A percentile compares a stretch with the other conserved stretches of the same genome.
Conservation (phyloP, 306 rosid species). For the Quercus aquifolioides region DNA sequence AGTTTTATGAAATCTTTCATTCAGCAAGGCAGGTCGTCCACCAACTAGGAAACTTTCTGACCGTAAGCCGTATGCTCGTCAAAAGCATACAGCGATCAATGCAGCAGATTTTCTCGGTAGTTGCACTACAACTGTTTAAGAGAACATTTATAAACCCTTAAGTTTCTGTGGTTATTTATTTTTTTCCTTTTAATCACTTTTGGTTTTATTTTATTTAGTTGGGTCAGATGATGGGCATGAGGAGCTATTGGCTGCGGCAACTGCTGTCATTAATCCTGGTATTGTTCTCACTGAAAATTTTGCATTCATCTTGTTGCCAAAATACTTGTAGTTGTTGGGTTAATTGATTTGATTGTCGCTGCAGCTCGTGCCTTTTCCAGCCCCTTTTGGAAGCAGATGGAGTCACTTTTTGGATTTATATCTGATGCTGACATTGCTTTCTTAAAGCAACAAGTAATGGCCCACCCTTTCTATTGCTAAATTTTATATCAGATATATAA, state of each 20-base stretch:
- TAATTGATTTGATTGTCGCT: slow-evolving; percentile 32
- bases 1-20: slow-evolving; percentile 34
- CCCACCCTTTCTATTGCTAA: slow-evolving; percentile 1
- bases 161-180: slow-evolving; percentile 13
- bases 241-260: slow-evolving; percentile 87
- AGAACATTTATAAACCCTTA: slow-evolving; percentile 6
- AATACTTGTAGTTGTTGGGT: slow-evolving; percentile 18
- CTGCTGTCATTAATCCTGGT: slow-evolving; percentile 73
- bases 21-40: slow-evolving; percentile 99
- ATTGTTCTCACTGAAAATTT: slow-evolving; percentile 26
- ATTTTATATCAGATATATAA: background rate
- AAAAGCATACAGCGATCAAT: slow-evolving; percentile 68
- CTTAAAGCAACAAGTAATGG: slow-evolving; percentile 79
- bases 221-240: slow-evolving; percentile 92
- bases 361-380: slow-evolving; percentile 65
- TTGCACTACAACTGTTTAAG: background rate
- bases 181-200: slow-evolving; percentile 28
- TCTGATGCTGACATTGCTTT: slow-evolving; percentile 60
- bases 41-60: slow-evolving; percentile 93
- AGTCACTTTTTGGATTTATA: slow-evolving; percentile 70
- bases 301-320: slow-evolving; percentile 20
- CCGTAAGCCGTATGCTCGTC: slow-evolving; percentile 91
- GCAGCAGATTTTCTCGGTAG: slow-evolving; percentile 87
- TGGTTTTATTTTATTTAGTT: slow-evolving; percentile 47
- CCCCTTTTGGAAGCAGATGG: slow-evolving; percentile 88